Evolutionary conservation across 192 early-diverging fungal species (phyloP).

Genomic region (Gryganskiella cystojenkinii): DNA sequence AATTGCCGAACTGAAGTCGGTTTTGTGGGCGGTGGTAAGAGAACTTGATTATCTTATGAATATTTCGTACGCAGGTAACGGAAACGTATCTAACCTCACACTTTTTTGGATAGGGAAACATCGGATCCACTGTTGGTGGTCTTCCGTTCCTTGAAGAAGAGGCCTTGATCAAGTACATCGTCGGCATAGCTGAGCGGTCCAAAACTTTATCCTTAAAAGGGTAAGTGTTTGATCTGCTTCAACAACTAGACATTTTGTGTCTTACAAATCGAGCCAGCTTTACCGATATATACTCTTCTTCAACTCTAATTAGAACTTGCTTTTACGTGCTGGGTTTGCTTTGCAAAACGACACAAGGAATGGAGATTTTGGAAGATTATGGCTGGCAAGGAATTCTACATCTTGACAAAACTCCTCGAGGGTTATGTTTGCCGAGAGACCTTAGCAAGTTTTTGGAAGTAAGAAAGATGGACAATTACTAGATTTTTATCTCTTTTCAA

Average conservation of each 20-base stretch:
- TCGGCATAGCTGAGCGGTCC: slow-evolving; percentile 73
- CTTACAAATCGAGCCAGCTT: too few species aligned
- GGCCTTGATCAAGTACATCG: slow-evolving; percentile 77
- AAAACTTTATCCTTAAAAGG: slow-evolving; percentile 79
- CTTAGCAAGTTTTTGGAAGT: slow-evolving; percentile 71
- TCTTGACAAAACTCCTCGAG: slow-evolving; percentile 58
- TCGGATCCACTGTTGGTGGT: slow-evolving; percentile 74
- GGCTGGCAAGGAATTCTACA: slow-evolving; percentile 80
- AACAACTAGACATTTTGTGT: too few species aligned
- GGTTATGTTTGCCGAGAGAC: slow-evolving; percentile 76
- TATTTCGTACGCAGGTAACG: not conserved
- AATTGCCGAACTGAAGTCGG: slow-evolving; percentile 72
- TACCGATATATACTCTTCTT: too few species aligned
- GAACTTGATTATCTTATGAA: not conserved
- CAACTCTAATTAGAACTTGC: slow-evolving; percentile 79
- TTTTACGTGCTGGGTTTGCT: slow-evolving; percentile 80
- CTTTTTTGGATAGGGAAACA: slow-evolving; percentile 67
- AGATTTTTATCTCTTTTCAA: not conserved
- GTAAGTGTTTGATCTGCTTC: slow-evolving; percentile 51
- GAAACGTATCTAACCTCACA: not conserved
- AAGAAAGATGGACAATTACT: slow-evolving; percentile 7
- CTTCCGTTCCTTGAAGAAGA: slow-evolving; percentile 78
- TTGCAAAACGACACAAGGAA: slow-evolving; percentile 73
- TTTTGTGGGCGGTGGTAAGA: slow-evolving; percentile 81
- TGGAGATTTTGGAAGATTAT: slow-evolving; percentile 74